Evolutionary conservation across 2,329 filamentous ascomycete species (phyloP), one percentile per base, ranked within the genome.

Genomic region (Coniochaeta pulveracea): DNA sequence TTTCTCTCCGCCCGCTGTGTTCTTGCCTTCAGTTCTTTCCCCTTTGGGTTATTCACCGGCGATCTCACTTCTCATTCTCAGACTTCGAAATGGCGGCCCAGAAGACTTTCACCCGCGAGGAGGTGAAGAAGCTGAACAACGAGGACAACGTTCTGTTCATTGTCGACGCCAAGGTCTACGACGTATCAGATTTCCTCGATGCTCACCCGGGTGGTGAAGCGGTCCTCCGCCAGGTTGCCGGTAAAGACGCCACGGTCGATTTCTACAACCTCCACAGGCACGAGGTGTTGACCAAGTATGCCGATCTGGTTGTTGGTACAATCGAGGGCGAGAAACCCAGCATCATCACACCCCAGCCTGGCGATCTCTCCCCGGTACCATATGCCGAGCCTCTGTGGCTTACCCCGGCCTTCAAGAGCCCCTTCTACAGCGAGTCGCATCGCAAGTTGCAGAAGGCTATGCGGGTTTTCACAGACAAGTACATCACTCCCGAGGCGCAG

Each of bases 181-280:
- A 93, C 58, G 69, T 88, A 10, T 79, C 78, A 39, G 84, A 93
- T 43, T 93, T 93, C 55, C 57, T 85, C 45, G 82, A 91, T 51
- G 84, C 81, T 15, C 85, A 93, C 49, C 85, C 85, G 1, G 85
- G 85, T 45, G 85, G 85, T 47, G 76, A 78, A 47, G 76, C 81
- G 26, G 85, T 93, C 16, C 72, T 93, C 23, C 69, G 72, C 34
- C 84, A 93, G 57, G 73, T 89, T 30, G 85, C 82, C 19, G 85
- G 85, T 40, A 70, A 75, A 43, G 85, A 93, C 50, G 84, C 85
- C 33, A 93, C 85, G 2, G 62, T 69, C 22, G 80, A 80, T 36
- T 93, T 93, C 58, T 93, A 93, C 72, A 93, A 93, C 63, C 76
- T 94, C 34, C 86, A 94, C 61, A 69, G 85, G 17, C 85, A 93